These are phyloP conservation scores for Candida sanyiensis DNA, from an alignment of 805 yeast species.

Conservation along the genomic window DNA sequence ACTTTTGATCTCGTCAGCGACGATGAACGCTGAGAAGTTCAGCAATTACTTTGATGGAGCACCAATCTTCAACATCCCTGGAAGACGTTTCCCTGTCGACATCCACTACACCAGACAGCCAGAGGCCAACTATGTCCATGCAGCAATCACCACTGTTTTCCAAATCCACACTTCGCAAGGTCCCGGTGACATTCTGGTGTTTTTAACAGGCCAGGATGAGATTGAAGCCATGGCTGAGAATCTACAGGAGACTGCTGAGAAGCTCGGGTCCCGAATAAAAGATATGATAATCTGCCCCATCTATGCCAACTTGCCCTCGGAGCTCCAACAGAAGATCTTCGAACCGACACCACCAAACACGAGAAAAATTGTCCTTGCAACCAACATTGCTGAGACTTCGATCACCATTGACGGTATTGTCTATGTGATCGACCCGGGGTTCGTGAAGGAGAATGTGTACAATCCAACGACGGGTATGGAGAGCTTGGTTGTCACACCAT, in stretches of 20 bases:
- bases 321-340: slow-evolving; percentile 73
- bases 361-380: slow-evolving; percentile 87
- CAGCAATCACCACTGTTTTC: slow-evolving; percentile 81
- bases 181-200: slow-evolving; percentile 83
- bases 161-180: slow-evolving; percentile 73
- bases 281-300: slow-evolving; percentile 77
- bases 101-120: slow-evolving; percentile 79
- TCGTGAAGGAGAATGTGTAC: slow-evolving; percentile 85
- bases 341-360: slow-evolving; percentile 77
- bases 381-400: slow-evolving; percentile 96
- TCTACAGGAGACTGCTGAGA: slow-evolving; percentile 56
- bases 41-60: slow-evolving; percentile 76
- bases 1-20: slow-evolving; percentile 85
- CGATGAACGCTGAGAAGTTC: slow-evolving; percentile 85
- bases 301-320: slow-evolving; percentile 86
- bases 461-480: slow-evolving; percentile 89
- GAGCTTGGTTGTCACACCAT: slow-evolving; percentile 76
- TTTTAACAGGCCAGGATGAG: slow-evolving; percentile 94
- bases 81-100: slow-evolving; percentile 89
- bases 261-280: slow-evolving; percentile 46
- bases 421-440: slow-evolving; percentile 92
- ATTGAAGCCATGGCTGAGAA: slow-evolving; percentile 78
- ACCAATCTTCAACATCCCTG: slow-evolving; percentile 86
- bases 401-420: slow-evolving; percentile 94
- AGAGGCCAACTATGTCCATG: slow-evolving; percentile 85